phyloP scores from a whole-genome alignment of 164 flowering plant species.

The Magnolia officinalis region DNA sequence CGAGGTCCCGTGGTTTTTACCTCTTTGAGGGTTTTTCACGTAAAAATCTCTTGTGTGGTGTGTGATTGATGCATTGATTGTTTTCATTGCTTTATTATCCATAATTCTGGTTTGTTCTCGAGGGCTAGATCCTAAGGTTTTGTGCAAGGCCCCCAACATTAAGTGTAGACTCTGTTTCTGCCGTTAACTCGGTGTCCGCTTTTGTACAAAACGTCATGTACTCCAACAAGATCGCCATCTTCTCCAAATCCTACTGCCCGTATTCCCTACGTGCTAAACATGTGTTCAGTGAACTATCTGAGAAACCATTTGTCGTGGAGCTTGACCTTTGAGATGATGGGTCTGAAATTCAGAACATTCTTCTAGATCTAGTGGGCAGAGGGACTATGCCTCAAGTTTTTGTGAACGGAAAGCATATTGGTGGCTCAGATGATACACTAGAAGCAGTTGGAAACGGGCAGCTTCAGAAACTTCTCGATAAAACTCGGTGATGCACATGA shows the following conservation, averaged over 20 bases:
- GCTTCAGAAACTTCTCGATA: constrained; percentile 59
- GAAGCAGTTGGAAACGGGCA: constrained; percentile 55
- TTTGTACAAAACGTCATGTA: constrained; percentile 72
- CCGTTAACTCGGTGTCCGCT: constrained; percentile 56
- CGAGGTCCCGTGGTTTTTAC: no score
- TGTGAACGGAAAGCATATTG: constrained; percentile 91
- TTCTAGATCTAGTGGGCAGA: constrained; percentile 75
- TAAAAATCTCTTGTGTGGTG: no score
- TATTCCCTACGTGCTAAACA: constrained; percentile 76
- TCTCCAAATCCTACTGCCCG: constrained; percentile 97
- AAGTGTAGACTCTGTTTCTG: not conserved
- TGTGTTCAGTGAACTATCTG: constrained; percentile 56
- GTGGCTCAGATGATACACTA: constrained; percentile 87
- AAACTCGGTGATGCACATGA: constrained; percentile 18
- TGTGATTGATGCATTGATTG: no score
- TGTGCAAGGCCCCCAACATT: no score
- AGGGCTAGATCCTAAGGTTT: no score
- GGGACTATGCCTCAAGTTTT: constrained; percentile 93
- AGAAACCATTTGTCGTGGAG: constrained; percentile 81
- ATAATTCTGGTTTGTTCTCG: no score
- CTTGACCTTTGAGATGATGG: constrained; percentile 97
- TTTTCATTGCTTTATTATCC: no score
- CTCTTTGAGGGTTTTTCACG: no score
- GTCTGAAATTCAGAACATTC: constrained; percentile 62
- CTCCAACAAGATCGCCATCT: constrained; percentile 82